These are phyloP conservation scores for Saxophila tyrrhenica DNA, from an alignment of 495 filamentous ascomycete species.

Conservation along the genomic window DNA sequence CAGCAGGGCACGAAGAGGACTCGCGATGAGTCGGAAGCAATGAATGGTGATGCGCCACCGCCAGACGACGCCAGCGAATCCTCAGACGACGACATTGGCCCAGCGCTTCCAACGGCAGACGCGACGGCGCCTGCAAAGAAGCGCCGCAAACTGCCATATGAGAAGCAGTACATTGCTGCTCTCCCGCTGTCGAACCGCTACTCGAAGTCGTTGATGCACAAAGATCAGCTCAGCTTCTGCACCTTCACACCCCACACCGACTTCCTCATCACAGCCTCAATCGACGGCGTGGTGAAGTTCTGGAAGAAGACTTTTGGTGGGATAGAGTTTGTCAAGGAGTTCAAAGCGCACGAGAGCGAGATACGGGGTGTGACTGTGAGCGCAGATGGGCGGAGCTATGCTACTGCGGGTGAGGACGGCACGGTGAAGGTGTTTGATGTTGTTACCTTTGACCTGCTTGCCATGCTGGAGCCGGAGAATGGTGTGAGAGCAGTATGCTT, in stretches of 20 bases:
- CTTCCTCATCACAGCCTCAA: conserved; percentile 84
- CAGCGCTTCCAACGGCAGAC: conserved; percentile 57
- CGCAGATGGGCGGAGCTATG: conserved; percentile 85
- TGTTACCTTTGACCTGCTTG: conserved; percentile 60
- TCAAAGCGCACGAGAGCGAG: conserved; percentile 77
- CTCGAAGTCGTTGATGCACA: conserved; percentile 97
- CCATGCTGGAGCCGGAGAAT: conserved; percentile 65
- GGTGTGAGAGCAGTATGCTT: conserved; percentile 76
- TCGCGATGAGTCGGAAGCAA: conserved; percentile 8
- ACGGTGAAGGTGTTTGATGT: conserved; percentile 96
- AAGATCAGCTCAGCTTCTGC: conserved; percentile 78
- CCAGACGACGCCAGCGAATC: conserved; percentile 24
- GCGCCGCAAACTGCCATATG: conserved; percentile 77
- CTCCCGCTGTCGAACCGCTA: conserved; percentile 75
- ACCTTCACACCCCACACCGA: conserved; percentile 83
- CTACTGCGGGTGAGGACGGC: conserved; percentile 74
- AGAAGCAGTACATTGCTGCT: conserved; percentile 86
- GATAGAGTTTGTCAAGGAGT: conserved; percentile 97
- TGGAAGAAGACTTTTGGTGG: conserved; percentile 93
- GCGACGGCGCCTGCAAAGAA: conserved; percentile 61
- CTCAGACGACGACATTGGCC: conserved; percentile 92
- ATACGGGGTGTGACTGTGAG: conserved; percentile 74
- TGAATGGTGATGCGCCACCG: neutral
- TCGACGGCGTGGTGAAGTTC: conserved; percentile 93
- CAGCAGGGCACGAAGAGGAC: conserved; percentile 14